Percentiles rank a stretch among this genome's conserved stretches.
These are phyloP conservation scores for Pseudocercospora cruenta DNA, from an alignment of 2,329 filamentous ascomycete species.

Conservation along the genomic window DNA sequence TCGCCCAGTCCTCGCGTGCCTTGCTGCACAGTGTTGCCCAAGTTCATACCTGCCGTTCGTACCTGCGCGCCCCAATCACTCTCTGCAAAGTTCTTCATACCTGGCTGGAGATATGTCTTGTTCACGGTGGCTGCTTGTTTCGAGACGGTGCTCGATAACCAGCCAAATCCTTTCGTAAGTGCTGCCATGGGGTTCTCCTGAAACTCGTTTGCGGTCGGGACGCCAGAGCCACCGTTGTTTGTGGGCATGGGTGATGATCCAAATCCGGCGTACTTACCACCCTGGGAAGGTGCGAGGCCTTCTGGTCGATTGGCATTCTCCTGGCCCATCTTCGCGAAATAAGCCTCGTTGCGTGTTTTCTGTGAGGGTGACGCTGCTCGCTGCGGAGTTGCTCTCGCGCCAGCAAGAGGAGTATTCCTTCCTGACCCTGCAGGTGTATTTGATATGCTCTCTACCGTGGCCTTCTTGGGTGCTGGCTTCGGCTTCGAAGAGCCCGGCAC, in stretches of 20 bases:
- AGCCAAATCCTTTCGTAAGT: conserved; percentile 89
- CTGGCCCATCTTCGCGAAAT: conserved; percentile 82
- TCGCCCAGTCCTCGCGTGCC: conserved; percentile 77
- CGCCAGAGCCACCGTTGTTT: conserved; percentile 39
- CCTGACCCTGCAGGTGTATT: conserved; percentile 30
- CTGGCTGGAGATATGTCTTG: conserved; percentile 88
- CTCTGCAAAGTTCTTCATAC: conserved; percentile 76
- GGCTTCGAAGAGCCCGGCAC: conserved; percentile 55
- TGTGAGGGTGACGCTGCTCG: conserved; percentile 38
- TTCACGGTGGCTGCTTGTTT: conserved; percentile 93
- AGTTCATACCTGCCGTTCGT: conserved; percentile 55
- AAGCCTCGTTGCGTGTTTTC: conserved; percentile 76
- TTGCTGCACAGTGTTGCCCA: conserved; percentile 62
- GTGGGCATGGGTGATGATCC: conserved; percentile 71
- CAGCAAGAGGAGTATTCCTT: conserved; percentile 31
- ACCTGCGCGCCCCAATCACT: conserved; percentile 61
- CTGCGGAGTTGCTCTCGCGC: conserved; percentile 27
- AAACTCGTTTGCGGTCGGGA: conserved; percentile 81
- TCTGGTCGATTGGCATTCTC: conserved; percentile 79
- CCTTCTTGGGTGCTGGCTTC: conserved; percentile 27
- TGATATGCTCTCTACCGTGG: conserved; percentile 30
- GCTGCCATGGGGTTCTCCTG: conserved; percentile 89
- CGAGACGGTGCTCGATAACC: conserved; percentile 84
- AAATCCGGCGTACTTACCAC: conserved; percentile 90
- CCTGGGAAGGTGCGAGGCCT: conserved; percentile 79